These are phyloP conservation scores for Tripterygium wilfordii DNA, from an alignment of 177 flowering plant genomes.

Conservation along the genomic window DNA sequence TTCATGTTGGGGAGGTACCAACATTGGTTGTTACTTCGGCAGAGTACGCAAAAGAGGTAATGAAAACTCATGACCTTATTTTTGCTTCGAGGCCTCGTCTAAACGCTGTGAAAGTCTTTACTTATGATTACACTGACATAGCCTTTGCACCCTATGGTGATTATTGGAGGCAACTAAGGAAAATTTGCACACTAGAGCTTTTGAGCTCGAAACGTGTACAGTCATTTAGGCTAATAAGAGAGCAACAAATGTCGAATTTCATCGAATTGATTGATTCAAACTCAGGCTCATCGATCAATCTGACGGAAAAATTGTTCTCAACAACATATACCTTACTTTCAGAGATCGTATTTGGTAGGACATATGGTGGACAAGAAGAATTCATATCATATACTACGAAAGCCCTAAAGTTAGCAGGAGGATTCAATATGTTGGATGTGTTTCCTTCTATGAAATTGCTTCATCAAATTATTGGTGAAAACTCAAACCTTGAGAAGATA, in stretches of 20 bases:
- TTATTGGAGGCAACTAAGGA: conserved; percentile 24
- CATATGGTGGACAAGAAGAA: conserved; percentile 16
- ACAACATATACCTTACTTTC: conserved; percentile 9
- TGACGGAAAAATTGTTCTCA: conserved; percentile 17
- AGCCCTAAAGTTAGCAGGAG: conserved; percentile 9
- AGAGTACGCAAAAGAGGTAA: conserved; percentile 18
- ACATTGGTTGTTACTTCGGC: conserved; percentile 26
- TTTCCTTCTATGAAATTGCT: conserved; percentile 26
- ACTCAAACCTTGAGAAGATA: conserved; percentile 10
- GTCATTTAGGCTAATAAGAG: conserved; percentile 18
- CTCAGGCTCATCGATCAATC: conserved; percentile 21
- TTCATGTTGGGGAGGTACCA: conserved; percentile 28
- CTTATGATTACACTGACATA: conserved; percentile 13
- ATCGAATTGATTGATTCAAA: conserved; percentile 6
- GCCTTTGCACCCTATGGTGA: conserved; percentile 20
- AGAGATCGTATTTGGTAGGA: conserved; percentile 31
- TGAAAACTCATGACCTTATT: conserved; percentile 22
- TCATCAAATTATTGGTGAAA: conserved; percentile 14
- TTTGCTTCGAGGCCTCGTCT: conserved; percentile 23
- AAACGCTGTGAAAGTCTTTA: neutral
- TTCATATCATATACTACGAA: conserved; percentile 12
- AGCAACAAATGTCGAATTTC: conserved; percentile 27
- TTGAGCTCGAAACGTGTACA: conserved; percentile 21
- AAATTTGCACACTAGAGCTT: conserved; percentile 17
- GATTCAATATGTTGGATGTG: conserved; percentile 26